Percentiles rank a stretch among this genome's conserved stretches.
Evolutionary conservation across 805 yeast species (phyloP).

Genomic region (Cyberlindnera amylophila): DNA sequence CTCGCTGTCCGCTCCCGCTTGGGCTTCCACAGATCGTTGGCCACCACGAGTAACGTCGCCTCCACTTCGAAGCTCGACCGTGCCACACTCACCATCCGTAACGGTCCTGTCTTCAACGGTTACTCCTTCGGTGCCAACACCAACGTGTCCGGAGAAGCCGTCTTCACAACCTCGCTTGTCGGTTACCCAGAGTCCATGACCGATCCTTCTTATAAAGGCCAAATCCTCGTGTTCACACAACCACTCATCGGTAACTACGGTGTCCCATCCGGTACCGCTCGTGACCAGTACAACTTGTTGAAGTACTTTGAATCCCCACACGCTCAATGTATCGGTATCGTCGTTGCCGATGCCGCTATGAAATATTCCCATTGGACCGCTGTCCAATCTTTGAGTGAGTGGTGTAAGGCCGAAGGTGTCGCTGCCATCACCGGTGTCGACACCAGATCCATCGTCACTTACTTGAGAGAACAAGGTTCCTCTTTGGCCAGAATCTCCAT

Average conservation of each 20-base stretch:
- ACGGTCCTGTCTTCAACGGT: constrained; percentile 92
- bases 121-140: constrained; percentile 94
- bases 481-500: constrained; percentile 85
- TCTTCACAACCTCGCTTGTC: constrained; percentile 94
- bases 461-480: constrained; percentile 94
- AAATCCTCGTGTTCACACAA: constrained; percentile 93
- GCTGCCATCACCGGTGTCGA: constrained; percentile 97
- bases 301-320: constrained; percentile 89
- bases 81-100: constrained; percentile 86
- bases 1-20: constrained; percentile 18
- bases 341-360: constrained; percentile 93
- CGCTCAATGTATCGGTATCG: constrained; percentile 92
- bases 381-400: constrained; percentile 86
- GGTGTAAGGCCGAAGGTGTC: constrained; percentile 96
- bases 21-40: constrained; percentile 29
- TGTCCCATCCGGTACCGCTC: constrained; percentile 80
- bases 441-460: constrained; percentile 90
- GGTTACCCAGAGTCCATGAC: constrained; percentile 99
- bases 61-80: constrained; percentile 46
- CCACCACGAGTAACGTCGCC: constrained; percentile 25
- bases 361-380: constrained; percentile 99
- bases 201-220: constrained; percentile 97
- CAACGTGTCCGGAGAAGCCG: constrained; percentile 94
- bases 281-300: constrained; percentile 81
- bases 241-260: constrained; percentile 98